These are phyloP conservation scores for Flagelloscypha sp. DNA, from an alignment of 768 basidiomycete genomes.

Conservation along the genomic window DNA sequence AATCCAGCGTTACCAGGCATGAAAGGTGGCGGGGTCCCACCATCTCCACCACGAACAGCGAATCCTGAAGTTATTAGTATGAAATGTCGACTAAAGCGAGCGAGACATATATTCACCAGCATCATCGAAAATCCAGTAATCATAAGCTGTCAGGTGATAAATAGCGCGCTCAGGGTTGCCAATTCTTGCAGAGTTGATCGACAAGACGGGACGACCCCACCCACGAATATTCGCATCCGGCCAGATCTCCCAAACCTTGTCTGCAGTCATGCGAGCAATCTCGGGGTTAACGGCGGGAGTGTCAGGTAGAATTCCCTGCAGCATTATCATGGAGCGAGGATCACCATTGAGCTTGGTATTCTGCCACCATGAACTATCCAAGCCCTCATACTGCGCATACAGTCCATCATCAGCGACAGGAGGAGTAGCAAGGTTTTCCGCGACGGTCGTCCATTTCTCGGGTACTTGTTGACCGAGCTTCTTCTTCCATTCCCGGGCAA, in stretches of 20 bases:
- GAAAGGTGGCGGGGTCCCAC: not conserved
- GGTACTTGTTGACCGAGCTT: not conserved
- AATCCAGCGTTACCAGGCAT: constrained; percentile 2
- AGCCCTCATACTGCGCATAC: no score
- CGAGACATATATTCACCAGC: no score
- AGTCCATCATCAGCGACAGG: no score
- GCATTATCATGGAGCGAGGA: not conserved
- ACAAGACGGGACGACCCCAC: not conserved
- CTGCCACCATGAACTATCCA: not conserved
- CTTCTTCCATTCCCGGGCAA: not conserved
- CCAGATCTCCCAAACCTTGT: constrained; percentile 48
- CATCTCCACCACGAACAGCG: not conserved
- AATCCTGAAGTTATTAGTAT: not conserved
- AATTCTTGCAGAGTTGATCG: not conserved
- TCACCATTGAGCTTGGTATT: not conserved
- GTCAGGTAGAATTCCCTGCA: no score
- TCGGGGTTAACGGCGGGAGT: no score
- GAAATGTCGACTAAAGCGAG: not conserved
- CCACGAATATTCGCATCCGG: not conserved
- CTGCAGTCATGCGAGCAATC: constrained; percentile 40
- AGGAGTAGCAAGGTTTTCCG: no score
- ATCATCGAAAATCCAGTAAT: not conserved
- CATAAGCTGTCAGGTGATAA: not conserved
- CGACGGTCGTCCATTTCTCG: not conserved
- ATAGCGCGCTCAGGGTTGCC: constrained; percentile 1